Base-by-base conservation (phyloP, 176 grass and related monocot species). In the Triticum urartu region DNA sequence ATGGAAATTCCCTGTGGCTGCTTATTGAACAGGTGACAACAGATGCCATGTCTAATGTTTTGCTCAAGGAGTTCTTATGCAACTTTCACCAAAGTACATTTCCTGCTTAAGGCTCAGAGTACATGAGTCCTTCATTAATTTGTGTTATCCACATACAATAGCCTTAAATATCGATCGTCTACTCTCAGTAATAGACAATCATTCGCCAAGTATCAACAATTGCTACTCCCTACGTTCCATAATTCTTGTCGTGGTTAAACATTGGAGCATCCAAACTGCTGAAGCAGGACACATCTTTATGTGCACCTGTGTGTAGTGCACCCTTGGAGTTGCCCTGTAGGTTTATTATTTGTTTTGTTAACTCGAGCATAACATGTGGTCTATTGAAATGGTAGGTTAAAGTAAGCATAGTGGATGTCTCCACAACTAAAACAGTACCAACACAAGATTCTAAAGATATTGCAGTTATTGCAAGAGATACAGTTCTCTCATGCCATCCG, bases 371-470 rank as follows among this genome's bases (percentile, higher is more conserved):
- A 79, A 79, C 72, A 71, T 86, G 33, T 86, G 63, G 15, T 89
- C 48, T 68, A 11, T 64, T 85, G 81, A 28, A 81, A 86, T 93
- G 68, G 39, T 81, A 98, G 93, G 90, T 95, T 76, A 84, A 98
- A 86, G 91, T 95, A 22, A 94, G 81, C 56, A 83, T 98, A 40
- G 79, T 95, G 32, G 96, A 98, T 92, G 96, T 98, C 61, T 98
- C 96, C 73, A 95, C 90, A 26, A 72, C 68, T 75, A 84, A 86
- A 66, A 88, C 75, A 48, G 71, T 87, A 68, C 33, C 33, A 18
- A 3, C 47, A 52, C 78, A 88, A 43, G 83, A 86, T 74, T 61
- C 83, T n/a, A 81, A 91, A 60, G 91, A 78, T 59, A 79, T 91
- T 78, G 13, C 65, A 58, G 82, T 95, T 45, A 85, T 98, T 32